phyloP scores from a whole-genome alignment of 305 asterid species.

The Solanum aculeatissimum region DNA sequence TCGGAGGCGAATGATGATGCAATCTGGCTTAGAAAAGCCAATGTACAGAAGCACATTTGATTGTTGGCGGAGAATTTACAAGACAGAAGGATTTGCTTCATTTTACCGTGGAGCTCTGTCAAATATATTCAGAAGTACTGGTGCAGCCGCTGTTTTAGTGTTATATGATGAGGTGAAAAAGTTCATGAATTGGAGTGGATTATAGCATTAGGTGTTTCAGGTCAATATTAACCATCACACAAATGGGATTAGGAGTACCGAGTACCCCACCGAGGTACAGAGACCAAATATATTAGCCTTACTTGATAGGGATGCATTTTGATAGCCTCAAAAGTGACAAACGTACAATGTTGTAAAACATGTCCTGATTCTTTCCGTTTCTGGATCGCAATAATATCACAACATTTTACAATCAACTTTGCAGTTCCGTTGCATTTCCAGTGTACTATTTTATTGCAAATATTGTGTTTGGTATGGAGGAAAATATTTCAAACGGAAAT shows the following conservation, averaged over 20 bases:
- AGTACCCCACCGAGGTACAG: not conserved
- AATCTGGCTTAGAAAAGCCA: slow-evolving; percentile 60
- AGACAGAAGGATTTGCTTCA: slow-evolving; percentile 60
- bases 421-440: not conserved
- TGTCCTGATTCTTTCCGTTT: not conserved
- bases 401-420: not conserved
- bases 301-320: not conserved
- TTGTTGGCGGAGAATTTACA: slow-evolving; percentile 76
- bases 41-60: slow-evolving; percentile 63
- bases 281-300: not conserved
- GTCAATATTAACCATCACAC: not conserved
- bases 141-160: slow-evolving; percentile 90
- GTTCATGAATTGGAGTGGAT: slow-evolving; percentile 82
- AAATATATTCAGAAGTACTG: slow-evolving; percentile 84
- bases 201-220: slow-evolving; percentile 16
- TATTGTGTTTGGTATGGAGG: not conserved
- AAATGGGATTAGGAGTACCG: not conserved
- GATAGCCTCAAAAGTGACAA: not conserved
- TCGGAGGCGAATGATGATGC: slow-evolving; percentile 98
- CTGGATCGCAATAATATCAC: not conserved
- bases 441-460: not conserved
- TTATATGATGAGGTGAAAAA: slow-evolving; percentile 88
- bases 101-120: slow-evolving; percentile 94
- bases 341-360: not conserved
- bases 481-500: no score